Evolutionary conservation across 1,284 basidiomycete species (phyloP).

Genomic region (Grifola frondosa): DNA sequence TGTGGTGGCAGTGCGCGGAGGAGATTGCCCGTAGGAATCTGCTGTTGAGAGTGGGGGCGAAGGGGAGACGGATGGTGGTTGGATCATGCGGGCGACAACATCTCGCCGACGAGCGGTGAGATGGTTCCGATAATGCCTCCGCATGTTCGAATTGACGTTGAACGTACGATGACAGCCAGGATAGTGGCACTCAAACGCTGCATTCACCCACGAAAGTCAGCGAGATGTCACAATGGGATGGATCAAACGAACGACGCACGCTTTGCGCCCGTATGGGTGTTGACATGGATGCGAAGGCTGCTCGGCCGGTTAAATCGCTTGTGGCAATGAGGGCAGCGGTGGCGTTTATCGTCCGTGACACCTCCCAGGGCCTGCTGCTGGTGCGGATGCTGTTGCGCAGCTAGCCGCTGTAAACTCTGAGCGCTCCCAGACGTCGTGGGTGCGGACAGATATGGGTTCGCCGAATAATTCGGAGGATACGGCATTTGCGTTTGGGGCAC

Average conservation of each 20-base stretch:
- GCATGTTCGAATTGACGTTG: slow-evolving; percentile 82
- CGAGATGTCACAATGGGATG: not conserved
- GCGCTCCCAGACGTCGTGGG: not conserved
- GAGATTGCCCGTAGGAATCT: too few species aligned
- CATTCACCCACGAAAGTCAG: slow-evolving; percentile 2
- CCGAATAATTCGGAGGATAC: slow-evolving; percentile 3
- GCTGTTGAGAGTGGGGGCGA: too few species aligned
- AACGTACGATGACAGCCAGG: slow-evolving; percentile 74
- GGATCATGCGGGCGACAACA: slow-evolving; percentile 20
- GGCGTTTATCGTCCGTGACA: slow-evolving; percentile 51
- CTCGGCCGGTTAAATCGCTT: slow-evolving; percentile 79
- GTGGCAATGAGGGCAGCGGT: slow-evolving; percentile 62
- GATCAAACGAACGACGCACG: slow-evolving; percentile 43
- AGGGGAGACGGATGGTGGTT: too few species aligned
- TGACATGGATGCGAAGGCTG: slow-evolving; percentile 71
- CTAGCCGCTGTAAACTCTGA: too few species aligned
- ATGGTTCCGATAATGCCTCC: slow-evolving; percentile 73
- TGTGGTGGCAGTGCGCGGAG: too few species aligned
- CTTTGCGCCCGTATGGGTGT: slow-evolving; percentile 75
- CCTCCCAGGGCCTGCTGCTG: too few species aligned
- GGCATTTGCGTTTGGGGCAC: not conserved
- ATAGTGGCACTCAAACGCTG: slow-evolving; percentile 72
- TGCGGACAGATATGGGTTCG: slow-evolving; percentile 11
- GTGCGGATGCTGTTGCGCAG: too few species aligned
- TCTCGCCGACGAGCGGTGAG: slow-evolving; percentile 26